Percentiles rank a stretch among this genome's conserved stretches.
phyloP scores from a whole-genome alignment of 1,284 basidiomycete genomes.

The Cutaneotrichosporon cutaneum region DNA sequence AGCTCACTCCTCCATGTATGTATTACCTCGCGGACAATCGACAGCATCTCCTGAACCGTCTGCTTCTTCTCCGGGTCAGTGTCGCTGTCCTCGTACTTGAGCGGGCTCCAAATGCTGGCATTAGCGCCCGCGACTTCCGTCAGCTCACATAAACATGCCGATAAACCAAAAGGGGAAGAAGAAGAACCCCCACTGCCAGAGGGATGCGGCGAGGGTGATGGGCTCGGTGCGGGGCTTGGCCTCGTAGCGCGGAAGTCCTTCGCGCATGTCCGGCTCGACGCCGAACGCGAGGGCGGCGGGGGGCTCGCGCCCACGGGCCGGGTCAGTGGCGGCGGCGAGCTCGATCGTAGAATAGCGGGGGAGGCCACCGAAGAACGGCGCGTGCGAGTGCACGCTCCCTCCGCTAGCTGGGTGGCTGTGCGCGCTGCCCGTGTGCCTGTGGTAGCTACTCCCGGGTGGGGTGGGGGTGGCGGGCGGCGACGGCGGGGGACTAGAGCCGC shows the following conservation, averaged over 20 bases:
- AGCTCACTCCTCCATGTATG: too few species aligned
- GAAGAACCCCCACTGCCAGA: slow-evolving; percentile 47
- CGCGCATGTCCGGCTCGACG: slow-evolving; percentile 7
- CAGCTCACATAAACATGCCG: slow-evolving; percentile 41
- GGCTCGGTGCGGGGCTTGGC: slow-evolving; percentile 28
- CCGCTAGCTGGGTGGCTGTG: background rate
- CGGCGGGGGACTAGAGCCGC: background rate
- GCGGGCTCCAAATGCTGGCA: slow-evolving; percentile 38
- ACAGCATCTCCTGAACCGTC: slow-evolving; percentile 44
- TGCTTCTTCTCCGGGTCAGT: slow-evolving; percentile 42
- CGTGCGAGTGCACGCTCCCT: background rate
- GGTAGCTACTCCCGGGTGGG: background rate
- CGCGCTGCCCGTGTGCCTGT: background rate
- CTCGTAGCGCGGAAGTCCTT: slow-evolving; percentile 3
- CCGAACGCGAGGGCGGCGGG: slow-evolving; percentile 7
- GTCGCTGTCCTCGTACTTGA: slow-evolving; percentile 33
- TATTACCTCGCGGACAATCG: slow-evolving; percentile 43
- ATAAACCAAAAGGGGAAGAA: slow-evolving; percentile 46
- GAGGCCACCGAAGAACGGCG: slow-evolving; percentile 1
- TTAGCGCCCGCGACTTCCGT: background rate
- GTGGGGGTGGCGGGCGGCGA: background rate
- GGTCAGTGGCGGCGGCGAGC: background rate
- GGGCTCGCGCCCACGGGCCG: background rate
- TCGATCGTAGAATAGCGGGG: slow-evolving; percentile 8
- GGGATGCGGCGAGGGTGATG: slow-evolving; percentile 39